phyloP scores from a whole-genome alignment of 495 filamentous ascomycete genomes.

The Penicillium tannophilum region DNA sequence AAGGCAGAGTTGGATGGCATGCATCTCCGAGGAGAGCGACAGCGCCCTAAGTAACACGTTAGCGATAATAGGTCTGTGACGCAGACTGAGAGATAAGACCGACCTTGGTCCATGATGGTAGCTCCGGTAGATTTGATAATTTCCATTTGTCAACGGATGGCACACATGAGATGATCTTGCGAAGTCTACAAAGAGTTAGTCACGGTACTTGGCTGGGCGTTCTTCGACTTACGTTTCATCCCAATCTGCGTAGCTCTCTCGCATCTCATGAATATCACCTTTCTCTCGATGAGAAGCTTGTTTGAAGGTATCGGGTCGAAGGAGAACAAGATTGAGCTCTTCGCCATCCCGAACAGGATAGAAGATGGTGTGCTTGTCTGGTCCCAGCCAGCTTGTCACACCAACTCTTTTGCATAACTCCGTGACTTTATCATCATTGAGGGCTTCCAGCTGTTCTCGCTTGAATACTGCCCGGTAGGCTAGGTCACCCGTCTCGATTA shows the following conservation, averaged over 20 bases:
- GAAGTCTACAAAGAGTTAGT: conserved; percentile 13
- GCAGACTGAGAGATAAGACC: conserved; percentile 21
- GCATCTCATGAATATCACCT: conserved; percentile 1
- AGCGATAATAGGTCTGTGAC: not conserved
- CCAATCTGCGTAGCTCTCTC: conserved; percentile 2
- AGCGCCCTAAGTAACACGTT: conserved; percentile 27
- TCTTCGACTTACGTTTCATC: conserved; percentile 1
- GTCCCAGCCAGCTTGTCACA: conserved; percentile 58
- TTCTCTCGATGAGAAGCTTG: conserved; percentile 2
- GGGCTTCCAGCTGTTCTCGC: conserved; percentile 11
- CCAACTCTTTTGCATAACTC: conserved; percentile 8
- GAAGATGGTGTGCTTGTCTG: conserved; percentile 58
- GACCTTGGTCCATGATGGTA: conserved; percentile 48
- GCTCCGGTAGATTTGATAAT: conserved; percentile 52
- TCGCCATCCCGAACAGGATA: conserved; percentile 59
- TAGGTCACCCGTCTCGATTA: conserved; percentile 60
- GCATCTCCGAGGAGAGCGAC: conserved; percentile 61
- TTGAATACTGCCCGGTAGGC: conserved; percentile 57
- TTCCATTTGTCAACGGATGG: conserved; percentile 53
- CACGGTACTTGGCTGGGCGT: conserved; percentile 5
- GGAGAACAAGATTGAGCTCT: conserved; percentile 63
- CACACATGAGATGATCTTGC: conserved; percentile 22
- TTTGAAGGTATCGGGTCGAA: conserved; percentile 65
- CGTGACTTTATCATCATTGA: conserved; percentile 15
- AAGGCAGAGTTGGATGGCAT: conserved; percentile 61